Evolutionary conservation across 202 grass and related monocot genomes (phyloP).

Genomic region (Digitaria exilis): DNA sequence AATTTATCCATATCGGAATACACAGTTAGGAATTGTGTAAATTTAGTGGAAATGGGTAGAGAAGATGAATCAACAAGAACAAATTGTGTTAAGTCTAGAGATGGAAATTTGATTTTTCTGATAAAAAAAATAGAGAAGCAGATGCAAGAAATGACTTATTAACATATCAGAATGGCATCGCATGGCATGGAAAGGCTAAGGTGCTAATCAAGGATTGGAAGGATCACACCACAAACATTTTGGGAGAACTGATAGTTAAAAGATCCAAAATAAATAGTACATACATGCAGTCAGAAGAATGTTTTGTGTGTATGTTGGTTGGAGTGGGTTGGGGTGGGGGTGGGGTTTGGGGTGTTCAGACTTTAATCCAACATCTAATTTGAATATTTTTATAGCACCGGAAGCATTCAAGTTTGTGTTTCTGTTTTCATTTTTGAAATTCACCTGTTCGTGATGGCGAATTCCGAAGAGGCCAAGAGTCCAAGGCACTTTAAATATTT

Average conservation of each 20-base stretch:
- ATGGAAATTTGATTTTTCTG: neutral
- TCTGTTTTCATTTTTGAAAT: slow-evolving; percentile 24
- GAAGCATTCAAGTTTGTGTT: neutral
- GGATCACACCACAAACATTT: neutral
- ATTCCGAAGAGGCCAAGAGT: too few relatives aligned
- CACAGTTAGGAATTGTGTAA: neutral
- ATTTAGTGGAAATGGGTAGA: neutral
- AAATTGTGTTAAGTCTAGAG: neutral
- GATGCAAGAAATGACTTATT: neutral
- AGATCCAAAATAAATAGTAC: neutral
- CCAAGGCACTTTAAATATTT: slow-evolving; percentile 29
- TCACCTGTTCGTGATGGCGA: slow-evolving; percentile 16
- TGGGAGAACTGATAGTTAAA: neutral
- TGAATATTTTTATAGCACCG: neutral
- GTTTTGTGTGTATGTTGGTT: too few relatives aligned
- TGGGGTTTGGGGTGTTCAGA: neutral
- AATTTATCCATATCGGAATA: neutral
- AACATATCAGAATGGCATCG: neutral
- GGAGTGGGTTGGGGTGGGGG: too few relatives aligned
- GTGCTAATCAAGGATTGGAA: neutral
- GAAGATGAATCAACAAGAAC: neutral
- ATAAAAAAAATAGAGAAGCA: neutral
- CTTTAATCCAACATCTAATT: neutral
- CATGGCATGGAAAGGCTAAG: neutral
- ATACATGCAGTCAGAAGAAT: neutral